Percentiles rank a stretch among this genome's conserved stretches.
These are phyloP conservation scores for Marasmius tenuissimus DNA, from an alignment of 1,284 basidiomycete genomes.

Conservation along the genomic window DNA sequence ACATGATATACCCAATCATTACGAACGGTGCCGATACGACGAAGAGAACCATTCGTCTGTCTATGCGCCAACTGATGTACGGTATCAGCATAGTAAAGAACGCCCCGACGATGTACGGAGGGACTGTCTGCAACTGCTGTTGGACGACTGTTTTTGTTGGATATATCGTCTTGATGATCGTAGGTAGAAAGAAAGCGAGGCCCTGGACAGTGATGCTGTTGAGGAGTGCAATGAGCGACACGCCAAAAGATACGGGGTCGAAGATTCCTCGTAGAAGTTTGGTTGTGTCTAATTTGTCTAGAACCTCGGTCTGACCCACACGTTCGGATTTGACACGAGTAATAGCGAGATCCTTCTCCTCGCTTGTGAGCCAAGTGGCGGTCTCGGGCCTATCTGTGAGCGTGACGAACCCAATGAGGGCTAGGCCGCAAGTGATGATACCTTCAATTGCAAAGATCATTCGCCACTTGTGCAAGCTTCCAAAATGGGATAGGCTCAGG, in stretches of 20 bases:
- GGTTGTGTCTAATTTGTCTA: neutral
- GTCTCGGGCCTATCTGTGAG: neutral
- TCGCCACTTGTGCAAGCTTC: neutral
- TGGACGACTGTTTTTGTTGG: neutral
- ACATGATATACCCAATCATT: neutral
- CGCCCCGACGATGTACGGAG: neutral
- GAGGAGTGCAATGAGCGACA: neutral
- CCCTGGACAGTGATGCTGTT: neutral
- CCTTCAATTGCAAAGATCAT: constrained; percentile 3
- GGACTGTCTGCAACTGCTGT: neutral
- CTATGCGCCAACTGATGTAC: neutral
- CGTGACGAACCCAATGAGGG: neutral
- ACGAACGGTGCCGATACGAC: neutral
- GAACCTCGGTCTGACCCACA: neutral
- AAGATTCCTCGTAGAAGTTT: neutral
- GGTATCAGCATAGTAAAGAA: neutral
- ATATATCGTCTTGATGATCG: neutral
- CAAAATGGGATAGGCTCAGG: neutral
- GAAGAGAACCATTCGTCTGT: neutral
- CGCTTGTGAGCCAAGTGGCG: neutral
- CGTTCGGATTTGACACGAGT: neutral
- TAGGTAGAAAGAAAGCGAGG: neutral
- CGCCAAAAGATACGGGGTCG: neutral
- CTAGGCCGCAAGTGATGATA: neutral
- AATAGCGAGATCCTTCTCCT: constrained; percentile 3